Conservation (phyloP, 2,329 filamentous ascomycete genomes). For the Beauveria brongniartii region DNA sequence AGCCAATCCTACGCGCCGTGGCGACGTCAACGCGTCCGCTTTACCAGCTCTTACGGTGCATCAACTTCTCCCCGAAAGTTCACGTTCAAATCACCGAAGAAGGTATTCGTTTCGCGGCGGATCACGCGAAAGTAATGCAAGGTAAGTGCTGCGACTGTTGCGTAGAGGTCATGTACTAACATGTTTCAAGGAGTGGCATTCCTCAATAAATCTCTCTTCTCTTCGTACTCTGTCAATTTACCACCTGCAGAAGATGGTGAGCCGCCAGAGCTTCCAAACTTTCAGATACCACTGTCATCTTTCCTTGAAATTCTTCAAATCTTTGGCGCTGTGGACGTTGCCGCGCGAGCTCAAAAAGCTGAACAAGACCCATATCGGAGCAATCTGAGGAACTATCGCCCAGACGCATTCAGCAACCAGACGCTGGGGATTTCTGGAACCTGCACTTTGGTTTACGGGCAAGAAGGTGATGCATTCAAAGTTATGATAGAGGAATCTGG, state of each 20-base stretch:
- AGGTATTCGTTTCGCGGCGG: slow-evolving; percentile 79
- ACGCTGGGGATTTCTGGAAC: slow-evolving; percentile 76
- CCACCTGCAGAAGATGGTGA: slow-evolving; percentile 29
- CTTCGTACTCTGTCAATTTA: slow-evolving; percentile 66
- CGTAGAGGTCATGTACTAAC: slow-evolving; percentile 6
- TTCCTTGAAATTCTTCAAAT: slow-evolving; percentile 93
- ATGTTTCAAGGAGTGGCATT: slow-evolving; percentile 51
- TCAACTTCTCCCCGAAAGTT: slow-evolving; percentile 50
- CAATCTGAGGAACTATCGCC: slow-evolving; percentile 52
- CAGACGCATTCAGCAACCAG: slow-evolving; percentile 75
- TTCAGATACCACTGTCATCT: slow-evolving; percentile 79
- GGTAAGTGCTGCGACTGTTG: slow-evolving; percentile 38
- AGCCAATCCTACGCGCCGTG: slow-evolving; percentile 63
- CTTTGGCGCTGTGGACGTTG: slow-evolving; percentile 73
- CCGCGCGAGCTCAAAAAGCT: slow-evolving; percentile 47
- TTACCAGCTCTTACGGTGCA: slow-evolving; percentile 53
- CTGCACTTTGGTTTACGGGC: slow-evolving; percentile 72
- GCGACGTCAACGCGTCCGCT: slow-evolving; percentile 71
- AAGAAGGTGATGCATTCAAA: slow-evolving; percentile 69
- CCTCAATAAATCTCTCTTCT: slow-evolving; percentile 83
- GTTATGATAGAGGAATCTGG: slow-evolving; percentile 80
- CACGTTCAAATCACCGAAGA: slow-evolving; percentile 71
- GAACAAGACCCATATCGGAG: slow-evolving; percentile 54
- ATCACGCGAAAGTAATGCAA: slow-evolving; percentile 88
- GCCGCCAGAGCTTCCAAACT: slow-evolving; percentile 50